Evolutionary conservation across 441 rosid species (phyloP), one percentile per base, ranked within the genome.

Genomic region (Arabidopsis lyrata): DNA sequence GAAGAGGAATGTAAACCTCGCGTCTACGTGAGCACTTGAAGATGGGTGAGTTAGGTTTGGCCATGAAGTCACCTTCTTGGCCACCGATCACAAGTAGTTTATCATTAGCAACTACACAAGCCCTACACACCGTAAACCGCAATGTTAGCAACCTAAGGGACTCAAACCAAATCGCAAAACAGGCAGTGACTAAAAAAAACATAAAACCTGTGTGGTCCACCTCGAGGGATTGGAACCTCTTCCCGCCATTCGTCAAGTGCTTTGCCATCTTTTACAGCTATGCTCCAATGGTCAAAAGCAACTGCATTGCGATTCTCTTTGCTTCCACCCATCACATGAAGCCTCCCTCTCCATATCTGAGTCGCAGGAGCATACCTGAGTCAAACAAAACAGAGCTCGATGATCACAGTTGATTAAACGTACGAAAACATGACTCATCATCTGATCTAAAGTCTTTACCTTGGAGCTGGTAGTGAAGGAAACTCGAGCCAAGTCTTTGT

Each of bases 301-400:
- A 95, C 95, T 0, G 91, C 88, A 69, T 94, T 92, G 61, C 95
- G 92, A 76, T 94, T 91, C 78, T 90, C 92, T 84, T 86, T 91
- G 87, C 97, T 86, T 35, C 97, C 98, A 45, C 97, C 98, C 89
- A 94, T 88, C 76, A 91, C 97, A 79, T 90, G 97, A 72, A 93
- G 92, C 68, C 98, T 83, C 45, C 93, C 96, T 86, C 88, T 88
- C 97, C 98, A 93, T 49, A 93, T 62, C 75, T 91, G 97, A 73
- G 97, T 93, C 27, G 97, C 96, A 5, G 95, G 95, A 41, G 97
- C 92, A 86, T 90, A 91, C 88, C 96, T 93, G 74, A 83, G 5
- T 34, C 42, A 6, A 47, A 10, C 5, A 38, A 20, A 48, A 59
- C 16, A 5, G 36, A 61, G 35, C 14, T 67, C 14, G 4, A 38